These are phyloP conservation scores for Globisporangium radiosum DNA, from an alignment of 352 stramenopile species.

Conservation along the genomic window DNA sequence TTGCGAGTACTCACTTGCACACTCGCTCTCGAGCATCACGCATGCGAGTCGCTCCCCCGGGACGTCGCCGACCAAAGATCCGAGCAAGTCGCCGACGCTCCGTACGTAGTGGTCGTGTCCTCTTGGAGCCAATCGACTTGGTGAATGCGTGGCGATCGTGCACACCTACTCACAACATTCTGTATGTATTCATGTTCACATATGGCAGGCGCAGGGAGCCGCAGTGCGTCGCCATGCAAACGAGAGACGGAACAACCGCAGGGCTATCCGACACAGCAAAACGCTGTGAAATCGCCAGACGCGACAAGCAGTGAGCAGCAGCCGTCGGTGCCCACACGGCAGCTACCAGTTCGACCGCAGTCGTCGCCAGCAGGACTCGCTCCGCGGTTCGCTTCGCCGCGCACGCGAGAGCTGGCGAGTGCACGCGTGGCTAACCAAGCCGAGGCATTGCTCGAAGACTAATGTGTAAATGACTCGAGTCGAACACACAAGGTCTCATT, in stretches of 20 bases:
- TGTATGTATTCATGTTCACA: background rate
- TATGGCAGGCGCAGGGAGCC: conserved; percentile 1
- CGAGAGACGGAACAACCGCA: background rate
- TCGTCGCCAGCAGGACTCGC: conserved; percentile 31
- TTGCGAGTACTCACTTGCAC: conserved; percentile 30
- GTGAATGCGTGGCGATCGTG: background rate
- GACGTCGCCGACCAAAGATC: conserved; percentile 1
- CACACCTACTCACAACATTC: background rate
- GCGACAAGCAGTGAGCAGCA: background rate
- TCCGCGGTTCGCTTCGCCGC: conserved; percentile 19
- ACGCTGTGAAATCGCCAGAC: background rate
- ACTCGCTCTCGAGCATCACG: conserved; percentile 21
- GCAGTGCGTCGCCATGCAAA: conserved; percentile 8
- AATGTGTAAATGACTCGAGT: no score
- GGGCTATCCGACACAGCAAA: background rate
- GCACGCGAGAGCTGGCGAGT: background rate
- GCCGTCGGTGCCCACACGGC: background rate
- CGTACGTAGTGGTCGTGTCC: background rate
- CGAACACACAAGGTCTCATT: no score
- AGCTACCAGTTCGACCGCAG: conserved; percentile 31
- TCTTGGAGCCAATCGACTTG: background rate
- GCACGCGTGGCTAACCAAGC: background rate
- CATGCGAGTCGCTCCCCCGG: conserved; percentile 6
- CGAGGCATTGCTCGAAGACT: no score
- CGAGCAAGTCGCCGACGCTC: background rate